Percentiles rank a stretch among this genome's conserved stretches.
phyloP scores from a whole-genome alignment of 2,329 filamentous ascomycete species.

The Ascosphaera aggregata region DNA sequence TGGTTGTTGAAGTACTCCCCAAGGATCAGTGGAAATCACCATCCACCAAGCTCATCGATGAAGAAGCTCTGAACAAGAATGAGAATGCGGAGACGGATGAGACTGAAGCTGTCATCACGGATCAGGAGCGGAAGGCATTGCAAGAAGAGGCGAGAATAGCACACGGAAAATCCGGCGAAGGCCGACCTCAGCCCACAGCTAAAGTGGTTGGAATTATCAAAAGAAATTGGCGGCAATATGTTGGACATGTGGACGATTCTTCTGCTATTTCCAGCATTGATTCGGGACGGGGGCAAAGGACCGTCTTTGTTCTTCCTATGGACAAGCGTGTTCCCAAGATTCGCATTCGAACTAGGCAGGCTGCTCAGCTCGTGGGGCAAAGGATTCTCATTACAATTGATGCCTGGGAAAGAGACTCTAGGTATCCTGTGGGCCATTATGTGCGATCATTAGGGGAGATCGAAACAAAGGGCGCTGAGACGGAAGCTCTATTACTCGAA shows the following conservation, averaged over 20 bases:
- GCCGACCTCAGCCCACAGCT: slow-evolving; percentile 68
- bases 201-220: slow-evolving; percentile 82
- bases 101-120: slow-evolving; percentile 55
- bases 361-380: slow-evolving; percentile 70
- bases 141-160: slow-evolving; percentile 79
- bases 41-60: slow-evolving; percentile 87
- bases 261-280: slow-evolving; percentile 52
- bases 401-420: slow-evolving; percentile 79
- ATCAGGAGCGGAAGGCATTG: slow-evolving; percentile 63
- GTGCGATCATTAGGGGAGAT: slow-evolving; percentile 80
- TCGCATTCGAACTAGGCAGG: slow-evolving; percentile 72
- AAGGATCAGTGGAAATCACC: slow-evolving; percentile 94
- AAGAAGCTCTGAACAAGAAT: slow-evolving; percentile 74
- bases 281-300: slow-evolving; percentile 68
- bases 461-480: slow-evolving; percentile 94
- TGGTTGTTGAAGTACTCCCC: slow-evolving; percentile 79
- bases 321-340: slow-evolving; percentile 97
- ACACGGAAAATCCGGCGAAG: slow-evolving; percentile 54
- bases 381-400: slow-evolving; percentile 85
- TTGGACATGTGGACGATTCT: slow-evolving; percentile 78
- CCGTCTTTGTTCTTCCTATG: slow-evolving; percentile 90
- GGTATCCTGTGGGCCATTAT: slow-evolving; percentile 84
- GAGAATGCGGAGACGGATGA: slow-evolving; percentile 70
- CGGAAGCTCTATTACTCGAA: slow-evolving; percentile 78
- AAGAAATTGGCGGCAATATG: slow-evolving; percentile 94